Evolutionary conservation across 306 rosid species (phyloP), one percentile per base, ranked within the genome.

Genomic region (Aeschynomene evenia): DNA sequence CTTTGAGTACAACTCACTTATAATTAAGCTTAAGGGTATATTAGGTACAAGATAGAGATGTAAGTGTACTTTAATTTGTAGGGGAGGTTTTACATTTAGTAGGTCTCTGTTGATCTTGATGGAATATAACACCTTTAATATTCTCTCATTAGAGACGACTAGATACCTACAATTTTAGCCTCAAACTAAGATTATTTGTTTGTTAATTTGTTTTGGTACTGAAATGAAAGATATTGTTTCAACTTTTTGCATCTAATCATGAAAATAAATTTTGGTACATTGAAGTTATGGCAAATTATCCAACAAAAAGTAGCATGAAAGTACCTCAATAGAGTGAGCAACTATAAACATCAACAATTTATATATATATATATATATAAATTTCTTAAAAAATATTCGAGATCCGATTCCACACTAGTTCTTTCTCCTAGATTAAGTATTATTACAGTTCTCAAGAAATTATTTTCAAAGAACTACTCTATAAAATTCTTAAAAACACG

Each of bases 1-100:
- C 74, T 62, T 87, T 85, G 96, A 87, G 96, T 87, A 84, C 85
- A 87, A 80, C 82, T 81, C 84, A 87, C 89, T 81, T 83, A 70
- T 80, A n/a, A n/a, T n/a, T n/a, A 59, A 63, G 55, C 65, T 71
- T 79, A 68, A 45, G 75, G 79, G 76, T 70, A 85, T 87, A 85
- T 87, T 87, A 87, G 96, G 96, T 85, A 78, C 71, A 48, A 73
- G 88, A 87, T 84, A 87, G 57, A 73, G 85, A 85, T 81, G 68
- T 75, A 57, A 75, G 48, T 64, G 77, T 77, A 81, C 31, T 63
- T n/a, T n/a, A n/a, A n/a, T n/a, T n/a, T 75, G 79, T 75, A 71
- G 63, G 57, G 86, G 45, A 62, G 23, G 51, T 77, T 55, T n/a
- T 72, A 73, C 78, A 77, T 83, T 72, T 55, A 58, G 49, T 79